Conservation (phyloP, 2,329 filamentous ascomycete genomes). For the Aureobasidium melanogenum region DNA sequence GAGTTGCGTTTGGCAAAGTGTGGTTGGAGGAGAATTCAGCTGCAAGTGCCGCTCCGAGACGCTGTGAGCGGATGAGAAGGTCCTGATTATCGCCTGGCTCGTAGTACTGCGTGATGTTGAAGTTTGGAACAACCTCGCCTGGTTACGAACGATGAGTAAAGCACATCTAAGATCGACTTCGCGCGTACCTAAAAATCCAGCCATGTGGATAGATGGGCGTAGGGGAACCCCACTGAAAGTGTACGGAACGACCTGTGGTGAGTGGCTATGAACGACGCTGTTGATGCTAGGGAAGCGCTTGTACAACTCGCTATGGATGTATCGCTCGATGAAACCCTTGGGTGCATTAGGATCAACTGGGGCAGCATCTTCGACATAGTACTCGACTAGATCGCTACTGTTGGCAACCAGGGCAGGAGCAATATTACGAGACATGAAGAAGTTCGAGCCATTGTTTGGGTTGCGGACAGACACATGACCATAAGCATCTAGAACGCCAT, state of each 20-base stretch:
- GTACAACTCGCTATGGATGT: conserved; percentile 41
- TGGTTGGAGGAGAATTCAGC: conserved; percentile 14
- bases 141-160: neutral
- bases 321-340: conserved; percentile 36
- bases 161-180: neutral
- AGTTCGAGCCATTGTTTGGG: conserved; percentile 36
- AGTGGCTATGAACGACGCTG: conserved; percentile 38
- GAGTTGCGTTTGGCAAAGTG: neutral
- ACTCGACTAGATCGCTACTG: conserved; percentile 38
- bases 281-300: conserved; percentile 32
- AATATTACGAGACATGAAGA: conserved; percentile 41
- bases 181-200: conserved; percentile 33
- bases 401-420: conserved; percentile 41
- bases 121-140: conserved; percentile 16
- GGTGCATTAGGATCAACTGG: conserved; percentile 32
- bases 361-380: conserved; percentile 33
- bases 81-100: conserved; percentile 16
- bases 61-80: conserved; percentile 18
- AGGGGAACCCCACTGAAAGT: conserved; percentile 33
- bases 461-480: conserved; percentile 47
- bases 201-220: conserved; percentile 35
- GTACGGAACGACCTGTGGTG: conserved; percentile 36
- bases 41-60: conserved; percentile 18
- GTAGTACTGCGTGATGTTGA: conserved; percentile 18
- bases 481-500: conserved; percentile 45